A percentile compares a stretch with the other conserved stretches of the same genome.
Conservation (phyloP, 306 rosid genomes). For the Hippophae tibetana region DNA sequence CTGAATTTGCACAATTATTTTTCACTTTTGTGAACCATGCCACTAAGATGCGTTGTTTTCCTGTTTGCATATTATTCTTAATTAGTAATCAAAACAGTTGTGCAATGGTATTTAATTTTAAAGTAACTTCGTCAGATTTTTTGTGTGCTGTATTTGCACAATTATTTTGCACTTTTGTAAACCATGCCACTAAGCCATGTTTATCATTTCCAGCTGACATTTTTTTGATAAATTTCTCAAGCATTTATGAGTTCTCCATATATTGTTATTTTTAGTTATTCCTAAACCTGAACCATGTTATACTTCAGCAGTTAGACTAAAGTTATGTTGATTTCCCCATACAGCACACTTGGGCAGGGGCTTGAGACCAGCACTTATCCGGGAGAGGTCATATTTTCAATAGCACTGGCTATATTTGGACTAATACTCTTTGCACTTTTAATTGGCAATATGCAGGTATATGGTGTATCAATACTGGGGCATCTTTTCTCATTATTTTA, state of each 20-base stretch:
- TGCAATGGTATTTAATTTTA: too few species aligned
- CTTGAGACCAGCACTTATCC: constrained; percentile 88
- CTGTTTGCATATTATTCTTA: too few species aligned
- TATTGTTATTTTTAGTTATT: background rate
- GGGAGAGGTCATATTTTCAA: constrained; percentile 89
- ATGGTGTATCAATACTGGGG: background rate
- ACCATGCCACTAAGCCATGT: too few species aligned
- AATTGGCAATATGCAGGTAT: constrained; percentile 99
- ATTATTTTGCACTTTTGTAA: too few species aligned
- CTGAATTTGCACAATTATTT: too few species aligned
- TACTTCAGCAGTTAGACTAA: background rate
- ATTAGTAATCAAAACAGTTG: too few species aligned
- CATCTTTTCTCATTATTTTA: background rate
- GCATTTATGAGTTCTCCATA: background rate
- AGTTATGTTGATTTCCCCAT: constrained; percentile 19
- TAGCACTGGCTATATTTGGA: constrained; percentile 74
- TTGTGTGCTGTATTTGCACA: too few species aligned
- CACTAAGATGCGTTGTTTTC: too few species aligned
- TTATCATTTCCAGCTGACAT: background rate
- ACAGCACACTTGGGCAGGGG: constrained; percentile 98
- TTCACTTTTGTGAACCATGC: too few species aligned
- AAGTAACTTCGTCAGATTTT: too few species aligned
- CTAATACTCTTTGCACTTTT: constrained; percentile 96
- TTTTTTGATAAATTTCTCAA: background rate
- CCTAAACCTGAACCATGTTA: background rate